Conservation (phyloP, 2,329 filamentous ascomycete species). For the Claviceps arundinis region DNA sequence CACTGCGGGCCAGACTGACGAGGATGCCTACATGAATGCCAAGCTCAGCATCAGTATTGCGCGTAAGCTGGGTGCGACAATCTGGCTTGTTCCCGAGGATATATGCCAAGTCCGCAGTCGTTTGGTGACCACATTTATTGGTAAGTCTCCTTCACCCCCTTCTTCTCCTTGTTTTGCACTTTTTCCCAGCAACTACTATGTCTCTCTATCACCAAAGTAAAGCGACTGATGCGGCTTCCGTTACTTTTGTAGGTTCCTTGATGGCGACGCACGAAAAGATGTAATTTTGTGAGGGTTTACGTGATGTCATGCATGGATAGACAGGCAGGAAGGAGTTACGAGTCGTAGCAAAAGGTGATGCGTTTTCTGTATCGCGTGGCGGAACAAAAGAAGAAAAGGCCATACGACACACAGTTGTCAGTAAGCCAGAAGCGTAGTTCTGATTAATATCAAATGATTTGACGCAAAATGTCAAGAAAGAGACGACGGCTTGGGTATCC, state of each 20-base stretch:
- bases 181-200: conserved; percentile 4
- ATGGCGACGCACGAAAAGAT: conserved; percentile 55
- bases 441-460: not conserved
- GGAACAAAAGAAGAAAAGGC: conserved; percentile 3
- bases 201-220: too few species aligned
- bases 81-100: conserved; percentile 97
- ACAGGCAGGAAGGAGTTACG: not conserved
- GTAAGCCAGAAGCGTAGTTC: too few species aligned
- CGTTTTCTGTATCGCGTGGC: not conserved
- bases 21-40: conserved; percentile 90
- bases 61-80: conserved; percentile 94
- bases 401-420: too few species aligned
- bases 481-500: too few species aligned
- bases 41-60: conserved; percentile 98
- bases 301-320: not conserved
- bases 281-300: conserved; percentile 15
- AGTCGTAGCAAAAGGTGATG: not conserved
- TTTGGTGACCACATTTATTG: conserved; percentile 91
- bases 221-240: too few species aligned
- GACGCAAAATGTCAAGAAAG: too few species aligned
- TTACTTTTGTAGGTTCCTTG: conserved; percentile 22
- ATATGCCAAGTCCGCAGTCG: conserved; percentile 87
- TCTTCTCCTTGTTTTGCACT: not conserved
- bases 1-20: conserved; percentile 66
- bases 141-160: conserved; percentile 36